Percentiles rank a stretch among this genome's conserved stretches.
Conservation (phyloP, 495 filamentous ascomycete genomes). For the Margaritispora aquatica region DNA sequence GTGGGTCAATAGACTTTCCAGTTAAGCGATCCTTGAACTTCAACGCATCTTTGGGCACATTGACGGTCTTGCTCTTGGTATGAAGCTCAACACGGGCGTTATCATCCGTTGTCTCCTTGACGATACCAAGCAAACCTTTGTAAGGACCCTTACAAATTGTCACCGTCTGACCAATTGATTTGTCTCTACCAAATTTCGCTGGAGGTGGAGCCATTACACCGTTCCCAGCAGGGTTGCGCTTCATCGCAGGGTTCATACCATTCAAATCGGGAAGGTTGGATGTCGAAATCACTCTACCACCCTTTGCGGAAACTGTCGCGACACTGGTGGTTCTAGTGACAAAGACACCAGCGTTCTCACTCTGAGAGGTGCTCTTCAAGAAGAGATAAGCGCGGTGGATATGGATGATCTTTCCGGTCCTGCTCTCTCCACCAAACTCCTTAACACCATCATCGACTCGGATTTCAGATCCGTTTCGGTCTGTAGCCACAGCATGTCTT, state of each 20-base stretch:
- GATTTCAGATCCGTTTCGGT: constrained; percentile 91
- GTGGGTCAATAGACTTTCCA: constrained; percentile 64
- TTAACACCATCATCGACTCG: constrained; percentile 86
- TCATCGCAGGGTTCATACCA: constrained; percentile 88
- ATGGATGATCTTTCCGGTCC: constrained; percentile 82
- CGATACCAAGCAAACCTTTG: constrained; percentile 91
- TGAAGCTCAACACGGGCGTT: constrained; percentile 88
- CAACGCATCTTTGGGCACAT: constrained; percentile 69
- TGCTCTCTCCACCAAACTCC: constrained; percentile 78
- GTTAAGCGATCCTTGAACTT: constrained; percentile 77
- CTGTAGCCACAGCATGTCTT: constrained; percentile 80
- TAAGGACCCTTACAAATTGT: constrained; percentile 74
- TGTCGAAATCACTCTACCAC: constrained; percentile 53
- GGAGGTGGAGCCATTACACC: constrained; percentile 66
- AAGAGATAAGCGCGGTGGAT: constrained; percentile 88
- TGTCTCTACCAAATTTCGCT: constrained; percentile 70
- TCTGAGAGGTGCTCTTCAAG: constrained; percentile 73
- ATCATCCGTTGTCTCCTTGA: constrained; percentile 83
- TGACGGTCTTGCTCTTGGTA: constrained; percentile 81
- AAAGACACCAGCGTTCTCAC: constrained; percentile 84
- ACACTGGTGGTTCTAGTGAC: constrained; percentile 83
- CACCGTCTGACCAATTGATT: constrained; percentile 86
- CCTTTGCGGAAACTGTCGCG: constrained; percentile 83
- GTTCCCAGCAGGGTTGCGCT: constrained; percentile 45
- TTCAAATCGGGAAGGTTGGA: constrained; percentile 65